Percentiles rank a stretch among this genome's conserved stretches.
phyloP scores from a whole-genome alignment of 805 yeast species.

The Cyberlindnera mrakii region DNA sequence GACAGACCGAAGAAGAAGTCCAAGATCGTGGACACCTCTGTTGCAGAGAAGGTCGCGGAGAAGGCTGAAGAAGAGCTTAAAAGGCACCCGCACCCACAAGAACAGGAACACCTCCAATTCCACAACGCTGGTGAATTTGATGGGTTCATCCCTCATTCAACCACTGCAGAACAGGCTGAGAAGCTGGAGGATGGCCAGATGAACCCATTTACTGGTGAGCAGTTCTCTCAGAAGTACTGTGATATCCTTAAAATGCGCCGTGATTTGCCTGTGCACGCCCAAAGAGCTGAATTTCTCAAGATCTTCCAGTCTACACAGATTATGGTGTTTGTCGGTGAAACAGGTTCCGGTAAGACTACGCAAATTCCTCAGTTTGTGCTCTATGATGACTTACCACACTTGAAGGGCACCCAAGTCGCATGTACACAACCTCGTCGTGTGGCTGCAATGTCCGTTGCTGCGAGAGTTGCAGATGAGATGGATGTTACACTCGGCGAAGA shows the following conservation, averaged over 20 bases:
- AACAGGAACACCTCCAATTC: constrained; percentile 33
- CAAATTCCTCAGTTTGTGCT: constrained; percentile 94
- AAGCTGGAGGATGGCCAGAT: constrained; percentile 47
- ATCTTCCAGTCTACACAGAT: constrained; percentile 85
- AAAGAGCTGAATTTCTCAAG: constrained; percentile 80
- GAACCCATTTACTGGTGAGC: constrained; percentile 78
- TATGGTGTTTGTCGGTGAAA: constrained; percentile 98
- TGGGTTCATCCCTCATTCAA: constrained; percentile 49
- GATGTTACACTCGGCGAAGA: constrained; percentile 89
- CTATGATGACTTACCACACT: constrained; percentile 88
- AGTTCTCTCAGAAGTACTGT: constrained; percentile 60
- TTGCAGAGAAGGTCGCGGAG: constrained; percentile 63
- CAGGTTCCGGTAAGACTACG: constrained; percentile 98
- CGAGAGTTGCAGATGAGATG: constrained; percentile 96
- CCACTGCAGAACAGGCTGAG: constrained; percentile 61
- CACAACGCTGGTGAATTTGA: constrained; percentile 66
- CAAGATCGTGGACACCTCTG: constrained; percentile 41
- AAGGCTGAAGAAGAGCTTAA: constrained; percentile 50
- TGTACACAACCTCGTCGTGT: constrained; percentile 97
- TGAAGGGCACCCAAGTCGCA: constrained; percentile 79
- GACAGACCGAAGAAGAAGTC: constrained; percentile 43
- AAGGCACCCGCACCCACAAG: constrained; percentile 40
- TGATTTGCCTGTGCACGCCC: constrained; percentile 89
- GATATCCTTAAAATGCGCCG: constrained; percentile 76
- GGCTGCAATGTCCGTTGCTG: constrained; percentile 98